Base-by-base conservation (phyloP, 169 alveolate genomes). In the Eimeria brunetti region DNA sequence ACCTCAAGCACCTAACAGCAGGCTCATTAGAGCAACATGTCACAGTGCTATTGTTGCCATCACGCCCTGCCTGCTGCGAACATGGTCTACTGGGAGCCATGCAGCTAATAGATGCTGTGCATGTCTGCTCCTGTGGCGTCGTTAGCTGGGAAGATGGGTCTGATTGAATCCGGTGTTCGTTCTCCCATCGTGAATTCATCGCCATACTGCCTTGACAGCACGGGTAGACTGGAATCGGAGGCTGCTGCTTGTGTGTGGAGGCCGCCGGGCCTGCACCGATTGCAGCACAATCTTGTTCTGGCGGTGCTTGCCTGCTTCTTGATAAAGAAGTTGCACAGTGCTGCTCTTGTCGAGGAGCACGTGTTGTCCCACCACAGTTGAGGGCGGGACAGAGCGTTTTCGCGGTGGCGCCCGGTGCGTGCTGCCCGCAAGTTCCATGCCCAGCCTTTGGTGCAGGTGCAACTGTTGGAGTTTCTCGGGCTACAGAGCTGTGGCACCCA, bases 131-230 rank as follows among this genome's bases (percentile, higher is more conserved):
- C 56, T 41, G 67, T 51, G 14, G 60, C 41, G 11, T n/a, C 22
- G 56, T 46, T 76, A 22, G 64, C 86, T 22, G 88, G n/a, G 88
- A 49, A 4, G 62, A 44, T 7, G 67, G 88, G 88, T 8, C 67
- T 78, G 67, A 24, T 6, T 41, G 88, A 0, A 24, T 62, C 64
- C 49, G 67, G 27, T n/a, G 62, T 14, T 46, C 88, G 27, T 46
- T n/a, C n/a, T 30, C n/a, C 44, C 41, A 6, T n/a, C 67, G 88
- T 24, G 14, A 49, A 46, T 78, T 24, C 30, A 51, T 8, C 46
- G 44, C 30, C 64, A 49, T 49, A 46, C 27, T 78, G 7, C 67
- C 7, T 8, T 24, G 88, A 16, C 30, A 51, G 30, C 46, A 27
- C 67, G 88, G 30, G 44, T 4, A 44, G 67, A 30, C 88, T 78